A percentile compares a stretch with the other conserved stretches of the same genome.
phyloP scores from a whole-genome alignment of 2,329 filamentous ascomycete genomes.

The Endocalyx cinctus region DNA sequence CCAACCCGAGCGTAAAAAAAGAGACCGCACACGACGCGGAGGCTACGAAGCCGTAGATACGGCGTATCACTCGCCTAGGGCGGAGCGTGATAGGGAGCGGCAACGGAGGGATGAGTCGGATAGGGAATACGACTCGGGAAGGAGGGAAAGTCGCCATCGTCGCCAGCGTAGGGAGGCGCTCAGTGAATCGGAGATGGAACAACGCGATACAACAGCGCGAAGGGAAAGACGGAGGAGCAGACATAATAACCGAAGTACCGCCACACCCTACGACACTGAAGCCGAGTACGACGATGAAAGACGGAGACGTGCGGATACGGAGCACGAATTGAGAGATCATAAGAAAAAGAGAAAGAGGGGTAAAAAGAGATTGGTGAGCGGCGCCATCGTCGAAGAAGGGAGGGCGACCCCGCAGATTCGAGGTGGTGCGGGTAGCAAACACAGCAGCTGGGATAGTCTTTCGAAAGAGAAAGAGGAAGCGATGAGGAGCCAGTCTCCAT shows the following conservation, averaged over 20 bases:
- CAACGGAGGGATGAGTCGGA: constrained; percentile 12
- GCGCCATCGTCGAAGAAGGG: constrained; percentile 65
- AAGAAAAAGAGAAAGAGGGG: constrained; percentile 52
- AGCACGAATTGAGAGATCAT: constrained; percentile 25
- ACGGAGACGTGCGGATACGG: constrained; percentile 8
- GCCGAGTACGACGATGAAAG: constrained; percentile 16
- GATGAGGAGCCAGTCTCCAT: too few species aligned
- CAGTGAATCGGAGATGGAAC: constrained; percentile 13
- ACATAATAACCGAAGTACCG: too few species aligned
- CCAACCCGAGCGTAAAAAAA: constrained; percentile 36
- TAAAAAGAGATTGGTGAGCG: constrained; percentile 65
- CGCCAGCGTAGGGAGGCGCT: constrained; percentile 18
- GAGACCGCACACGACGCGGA: constrained; percentile 25
- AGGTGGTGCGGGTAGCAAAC: constrained; percentile 33
- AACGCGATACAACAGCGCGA: not conserved
- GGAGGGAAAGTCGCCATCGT: constrained; percentile 14
- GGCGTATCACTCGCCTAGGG: constrained; percentile 28
- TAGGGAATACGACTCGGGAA: constrained; percentile 13
- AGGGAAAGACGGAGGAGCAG: not conserved
- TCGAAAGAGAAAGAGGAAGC: constrained; percentile 44
- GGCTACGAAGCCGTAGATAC: constrained; percentile 16
- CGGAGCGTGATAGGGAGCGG: constrained; percentile 16
- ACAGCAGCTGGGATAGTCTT: constrained; percentile 43
- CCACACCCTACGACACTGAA: too few species aligned
- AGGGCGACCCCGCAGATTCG: constrained; percentile 36